phyloP scores from a whole-genome alignment of 2,329 filamentous ascomycete genomes.

The Claviceps fusiformis region DNA sequence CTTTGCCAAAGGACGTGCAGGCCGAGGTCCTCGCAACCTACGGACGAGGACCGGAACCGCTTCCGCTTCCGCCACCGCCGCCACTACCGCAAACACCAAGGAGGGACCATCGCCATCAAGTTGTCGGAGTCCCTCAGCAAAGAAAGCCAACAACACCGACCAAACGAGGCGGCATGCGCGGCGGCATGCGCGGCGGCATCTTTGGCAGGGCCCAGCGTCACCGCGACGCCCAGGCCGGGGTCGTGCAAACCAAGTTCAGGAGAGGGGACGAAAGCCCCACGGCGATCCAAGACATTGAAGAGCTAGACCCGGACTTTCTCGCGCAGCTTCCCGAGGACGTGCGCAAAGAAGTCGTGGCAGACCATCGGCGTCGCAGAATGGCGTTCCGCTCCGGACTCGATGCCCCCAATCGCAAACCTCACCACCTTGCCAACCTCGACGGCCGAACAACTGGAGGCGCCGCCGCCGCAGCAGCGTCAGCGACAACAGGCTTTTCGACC shows the following conservation, averaged over 20 bases:
- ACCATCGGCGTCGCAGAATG: slow-evolving; percentile 46
- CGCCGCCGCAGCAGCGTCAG: background rate
- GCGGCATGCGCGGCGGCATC: slow-evolving; percentile 21
- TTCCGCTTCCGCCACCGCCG: slow-evolving; percentile 15
- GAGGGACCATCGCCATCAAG: slow-evolving; percentile 31
- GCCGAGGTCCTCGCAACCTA: slow-evolving; percentile 72
- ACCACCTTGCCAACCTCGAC: slow-evolving; percentile 11
- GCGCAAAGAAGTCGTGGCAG: slow-evolving; percentile 61
- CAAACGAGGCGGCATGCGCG: slow-evolving; percentile 40
- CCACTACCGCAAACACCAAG: slow-evolving; percentile 37
- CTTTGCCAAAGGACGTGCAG: slow-evolving; percentile 74
- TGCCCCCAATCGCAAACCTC: slow-evolving; percentile 15
- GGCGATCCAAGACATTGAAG: slow-evolving; percentile 25
- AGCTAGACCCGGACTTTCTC: slow-evolving; percentile 60
- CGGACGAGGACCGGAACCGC: slow-evolving; percentile 16
- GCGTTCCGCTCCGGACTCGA: slow-evolving; percentile 41
- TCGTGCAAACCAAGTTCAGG: slow-evolving; percentile 62
- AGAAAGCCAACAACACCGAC: slow-evolving; percentile 48
- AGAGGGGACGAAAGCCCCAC: slow-evolving; percentile 14
- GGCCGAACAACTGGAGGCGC: slow-evolving; percentile 6
- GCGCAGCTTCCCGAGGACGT: slow-evolving; percentile 73
- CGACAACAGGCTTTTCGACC: background rate
- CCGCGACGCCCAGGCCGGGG: slow-evolving; percentile 39
- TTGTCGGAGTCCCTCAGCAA: slow-evolving; percentile 24
- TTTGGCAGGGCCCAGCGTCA: slow-evolving; percentile 36